Percentiles rank a stretch among this genome's conserved stretches.
phyloP scores from a whole-genome alignment of 1,284 basidiomycete species.

The Melampsora abietis-canadensis region DNA sequence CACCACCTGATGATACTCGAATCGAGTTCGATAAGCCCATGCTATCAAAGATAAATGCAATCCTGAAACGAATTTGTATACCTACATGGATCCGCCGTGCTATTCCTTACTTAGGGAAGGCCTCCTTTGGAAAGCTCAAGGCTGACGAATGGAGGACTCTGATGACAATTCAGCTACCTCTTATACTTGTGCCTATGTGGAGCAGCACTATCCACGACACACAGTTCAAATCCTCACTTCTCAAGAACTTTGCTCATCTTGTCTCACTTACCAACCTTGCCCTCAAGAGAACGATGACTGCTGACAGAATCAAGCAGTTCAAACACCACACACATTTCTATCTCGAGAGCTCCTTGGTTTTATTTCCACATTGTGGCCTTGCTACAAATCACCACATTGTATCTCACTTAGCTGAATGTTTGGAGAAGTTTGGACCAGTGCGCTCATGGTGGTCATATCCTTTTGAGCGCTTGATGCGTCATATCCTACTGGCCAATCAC shows the following conservation, averaged over 20 bases:
- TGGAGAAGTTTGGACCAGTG: conserved; percentile 15
- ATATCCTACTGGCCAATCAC: background rate
- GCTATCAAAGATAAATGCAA: conserved; percentile 10
- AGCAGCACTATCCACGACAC: background rate
- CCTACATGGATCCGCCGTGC: conserved; percentile 23
- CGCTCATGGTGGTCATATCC: conserved; percentile 12
- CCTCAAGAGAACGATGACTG: conserved; percentile 8
- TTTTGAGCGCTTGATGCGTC: background rate
- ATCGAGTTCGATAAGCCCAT: conserved; percentile 3
- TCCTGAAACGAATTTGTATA: background rate
- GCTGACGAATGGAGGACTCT: conserved; percentile 31
- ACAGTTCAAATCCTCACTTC: background rate
- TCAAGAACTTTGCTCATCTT: conserved; percentile 29
- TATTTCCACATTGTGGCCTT: background rate
- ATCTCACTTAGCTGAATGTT: conserved; percentile 10
- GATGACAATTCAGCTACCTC: conserved; percentile 12
- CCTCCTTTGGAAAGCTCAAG: conserved; percentile 25
- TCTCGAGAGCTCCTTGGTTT: conserved; percentile 8
- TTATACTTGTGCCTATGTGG: conserved; percentile 16
- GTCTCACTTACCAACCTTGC: conserved; percentile 1
- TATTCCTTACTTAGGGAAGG: conserved; percentile 32
- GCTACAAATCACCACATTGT: conserved; percentile 9
- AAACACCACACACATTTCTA: background rate
- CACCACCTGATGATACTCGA: background rate
- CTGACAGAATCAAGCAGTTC: background rate